phyloP scores from a whole-genome alignment of 169 alveolate species.

The Babesia bovis region DNA sequence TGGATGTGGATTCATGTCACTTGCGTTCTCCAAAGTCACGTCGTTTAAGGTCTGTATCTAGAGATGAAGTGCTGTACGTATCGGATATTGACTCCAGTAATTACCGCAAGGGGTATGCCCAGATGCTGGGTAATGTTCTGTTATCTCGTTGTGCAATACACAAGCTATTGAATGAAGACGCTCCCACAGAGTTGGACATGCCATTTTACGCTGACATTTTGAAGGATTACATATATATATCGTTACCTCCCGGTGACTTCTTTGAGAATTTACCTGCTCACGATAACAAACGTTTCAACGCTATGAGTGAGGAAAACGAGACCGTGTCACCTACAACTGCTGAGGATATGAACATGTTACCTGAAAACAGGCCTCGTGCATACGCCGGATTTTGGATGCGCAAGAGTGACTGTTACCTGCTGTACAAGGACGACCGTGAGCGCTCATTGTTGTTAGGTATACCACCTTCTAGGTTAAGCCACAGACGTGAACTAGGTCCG shows the following conservation, averaged over 20 bases:
- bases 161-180: conserved; percentile 32
- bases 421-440: conserved; percentile 45
- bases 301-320: conserved; percentile 17
- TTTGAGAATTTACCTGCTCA: conserved; percentile 45
- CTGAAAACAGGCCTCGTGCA: conserved; percentile 48
- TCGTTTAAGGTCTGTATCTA: neutral
- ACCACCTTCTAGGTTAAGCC: conserved; percentile 1
- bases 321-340: conserved; percentile 17
- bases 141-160: conserved; percentile 13
- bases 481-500: conserved; percentile 8
- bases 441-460: conserved; percentile 32
- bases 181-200: conserved; percentile 60
- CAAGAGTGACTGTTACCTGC: conserved; percentile 42
- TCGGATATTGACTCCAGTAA: neutral
- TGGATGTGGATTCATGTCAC: neutral
- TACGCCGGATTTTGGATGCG: conserved; percentile 55
- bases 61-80: neutral
- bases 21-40: neutral
- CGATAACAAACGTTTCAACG: conserved; percentile 18
- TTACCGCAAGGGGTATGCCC: conserved; percentile 14
- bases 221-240: conserved; percentile 49
- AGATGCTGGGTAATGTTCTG: conserved; percentile 25
- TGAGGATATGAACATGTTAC: conserved; percentile 40
- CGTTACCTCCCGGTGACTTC: conserved; percentile 64
- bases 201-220: conserved; percentile 64